Base-by-base conservation (phyloP, 2,329 filamentous ascomycete genomes). In the Grosmannia serpens region DNA sequence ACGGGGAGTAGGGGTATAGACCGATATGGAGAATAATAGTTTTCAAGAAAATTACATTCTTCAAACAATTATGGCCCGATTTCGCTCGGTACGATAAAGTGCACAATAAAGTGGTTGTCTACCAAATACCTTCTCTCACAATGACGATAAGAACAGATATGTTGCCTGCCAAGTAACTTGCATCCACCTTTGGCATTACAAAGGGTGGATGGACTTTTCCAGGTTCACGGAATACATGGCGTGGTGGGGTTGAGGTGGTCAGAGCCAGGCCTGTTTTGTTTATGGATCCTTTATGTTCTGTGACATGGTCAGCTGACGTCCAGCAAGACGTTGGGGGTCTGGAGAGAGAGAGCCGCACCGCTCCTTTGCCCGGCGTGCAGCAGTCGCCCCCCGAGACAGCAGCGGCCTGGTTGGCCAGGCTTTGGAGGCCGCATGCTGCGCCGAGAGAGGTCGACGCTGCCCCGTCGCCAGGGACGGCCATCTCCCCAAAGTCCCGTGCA, bases 401-500 rank as follows among this genome's bases (percentile, higher is more conserved):
- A 11, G 70, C 73, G 10, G 74, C 79, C n/a, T 69, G 69, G 64
- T 79, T 75, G 17, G 76, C 77, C 51, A 83, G 68, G 4, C 71
- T 71, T 58, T 69, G 73, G 44, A 79, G 67, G 26, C 67, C 65
- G 61, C 72, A 72, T 8, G 56, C 17, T 22, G 22, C 27, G 13
- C 9, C 27, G 5, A 11, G 7, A 24, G 41, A 15, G 1, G 46
- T 13, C 4, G 31, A 4, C 22, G 31, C 29, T 17, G 46, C 31
- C 3, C 7, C 22, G 1, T 54, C 3, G 41, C 20, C 35, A 24
- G 26, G 15, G 0, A 51, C 56, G 22, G 41, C 9, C 17, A 77
- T 64, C 68, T 86, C 84, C 41, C 81, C 82, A 67, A 83, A 78
- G 62, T 80, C 76, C 20, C 64, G 66, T 31, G 82, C 84, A 8